Evolutionary conservation across 257 asterid species (phyloP).

Genomic region (Galeopsis tetrahit): DNA sequence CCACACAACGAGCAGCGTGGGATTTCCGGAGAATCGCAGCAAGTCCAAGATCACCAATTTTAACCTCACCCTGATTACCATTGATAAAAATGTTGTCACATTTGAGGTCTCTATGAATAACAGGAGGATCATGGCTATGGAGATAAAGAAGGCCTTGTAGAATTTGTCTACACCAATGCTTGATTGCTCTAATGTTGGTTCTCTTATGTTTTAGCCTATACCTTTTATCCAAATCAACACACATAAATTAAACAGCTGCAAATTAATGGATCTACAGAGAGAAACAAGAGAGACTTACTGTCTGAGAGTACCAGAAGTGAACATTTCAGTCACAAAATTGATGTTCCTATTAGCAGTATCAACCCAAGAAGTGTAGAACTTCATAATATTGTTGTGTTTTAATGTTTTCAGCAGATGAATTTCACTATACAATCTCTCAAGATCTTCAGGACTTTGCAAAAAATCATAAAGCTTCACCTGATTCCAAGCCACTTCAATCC

Average conservation of each 20-base stretch:
- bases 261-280: neutral
- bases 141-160: slow-evolving; percentile 79
- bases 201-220: slow-evolving; percentile 80
- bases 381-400: slow-evolving; percentile 87
- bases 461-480: slow-evolving; percentile 89
- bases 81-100: slow-evolving; percentile 88
- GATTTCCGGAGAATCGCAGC: slow-evolving; percentile 85
- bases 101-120: slow-evolving; percentile 90
- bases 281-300: slow-evolving; percentile 63
- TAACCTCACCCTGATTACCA: slow-evolving; percentile 91
- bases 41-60: slow-evolving; percentile 91
- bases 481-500: slow-evolving; percentile 98
- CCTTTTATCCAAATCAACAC: slow-evolving; percentile 40
- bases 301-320: slow-evolving; percentile 96
- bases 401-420: slow-evolving; percentile 88
- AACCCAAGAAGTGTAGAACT: slow-evolving; percentile 92
- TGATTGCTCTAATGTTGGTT: slow-evolving; percentile 80
- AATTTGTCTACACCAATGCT: slow-evolving; percentile 91
- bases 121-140: slow-evolving; percentile 85
- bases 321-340: slow-evolving; percentile 97
- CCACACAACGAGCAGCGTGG: slow-evolving; percentile 84
- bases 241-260: neutral
- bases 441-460: slow-evolving; percentile 90
- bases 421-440: slow-evolving; percentile 90
- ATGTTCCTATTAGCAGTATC: slow-evolving; percentile 84